Conservation (phyloP, 805 yeast species). For the Metschnikowia orientalis region DNA sequence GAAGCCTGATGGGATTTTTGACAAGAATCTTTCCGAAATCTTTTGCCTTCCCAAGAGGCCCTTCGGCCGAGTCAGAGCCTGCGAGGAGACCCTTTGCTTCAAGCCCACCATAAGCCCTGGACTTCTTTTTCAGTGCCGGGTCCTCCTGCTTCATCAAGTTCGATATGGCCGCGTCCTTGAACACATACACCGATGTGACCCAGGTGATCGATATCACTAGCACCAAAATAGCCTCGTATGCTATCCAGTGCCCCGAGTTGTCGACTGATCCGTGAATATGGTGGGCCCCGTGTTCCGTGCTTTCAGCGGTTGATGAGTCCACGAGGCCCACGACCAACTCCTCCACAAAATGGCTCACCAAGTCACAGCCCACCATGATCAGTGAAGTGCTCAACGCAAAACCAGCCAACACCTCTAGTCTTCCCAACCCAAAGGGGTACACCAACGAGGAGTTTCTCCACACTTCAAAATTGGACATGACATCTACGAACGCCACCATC, state of each 20-base stretch:
- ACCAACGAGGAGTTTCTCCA: slow-evolving; percentile 81
- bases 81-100: slow-evolving; percentile 1
- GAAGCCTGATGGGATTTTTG: slow-evolving; percentile 42
- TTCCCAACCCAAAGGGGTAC: slow-evolving; percentile 90
- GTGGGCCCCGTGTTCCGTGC: slow-evolving; percentile 31
- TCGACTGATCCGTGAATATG: slow-evolving; percentile 33
- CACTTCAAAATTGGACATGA: slow-evolving; percentile 86
- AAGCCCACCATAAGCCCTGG: not conserved
- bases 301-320: slow-evolving; percentile 19
- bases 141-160: slow-evolving; percentile 23
- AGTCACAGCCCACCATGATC: slow-evolving; percentile 86
- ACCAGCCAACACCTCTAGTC: slow-evolving; percentile 82
- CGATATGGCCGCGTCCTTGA: slow-evolving; percentile 31
- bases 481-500: slow-evolving; percentile 64
- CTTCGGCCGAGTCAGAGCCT: not conserved
- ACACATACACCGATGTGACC: slow-evolving; percentile 32
- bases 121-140: not conserved
- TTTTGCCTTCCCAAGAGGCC: not conserved
- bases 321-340: slow-evolving; percentile 48
- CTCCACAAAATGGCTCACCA: slow-evolving; percentile 82
- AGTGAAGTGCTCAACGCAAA: slow-evolving; percentile 83
- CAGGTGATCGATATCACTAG: slow-evolving; percentile 21
- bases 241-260: slow-evolving; percentile 22
- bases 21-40: slow-evolving; percentile 5
- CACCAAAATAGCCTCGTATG: slow-evolving; percentile 26